Evolutionary conservation across 75 land plant species (phyloP).

Genomic region (Adiantum capillusveneris): DNA sequence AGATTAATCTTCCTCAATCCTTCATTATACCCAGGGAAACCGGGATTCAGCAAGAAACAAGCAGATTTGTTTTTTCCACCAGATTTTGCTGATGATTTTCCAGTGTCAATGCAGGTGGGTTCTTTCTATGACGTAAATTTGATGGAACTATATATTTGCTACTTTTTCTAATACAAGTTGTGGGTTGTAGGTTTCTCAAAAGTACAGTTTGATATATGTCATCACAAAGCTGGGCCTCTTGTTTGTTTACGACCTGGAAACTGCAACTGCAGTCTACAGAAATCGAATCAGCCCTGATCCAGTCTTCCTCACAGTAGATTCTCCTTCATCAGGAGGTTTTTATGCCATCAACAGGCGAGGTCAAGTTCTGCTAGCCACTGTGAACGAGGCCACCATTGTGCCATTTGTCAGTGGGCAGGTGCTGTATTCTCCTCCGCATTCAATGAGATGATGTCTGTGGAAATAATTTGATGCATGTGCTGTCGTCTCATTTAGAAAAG

Average conservation of each 20-base stretch:
- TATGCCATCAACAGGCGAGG: constrained; percentile 95
- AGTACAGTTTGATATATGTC: constrained; percentile 85
- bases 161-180: neutral
- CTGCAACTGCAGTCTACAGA: constrained; percentile 94
- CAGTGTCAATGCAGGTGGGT: constrained; percentile 95
- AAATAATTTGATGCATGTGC: no score
- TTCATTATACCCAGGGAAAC: constrained; percentile 58
- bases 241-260: constrained; percentile 94
- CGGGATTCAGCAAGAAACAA: constrained; percentile 81
- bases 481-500: neutral
- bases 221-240: constrained; percentile 98
- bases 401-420: constrained; percentile 94
- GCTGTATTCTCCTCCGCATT: constrained; percentile 2
- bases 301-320: constrained; percentile 86
- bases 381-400: constrained; percentile 91
- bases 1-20: neutral
- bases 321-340: constrained; percentile 80
- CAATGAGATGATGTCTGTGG: neutral
- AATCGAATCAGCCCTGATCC: constrained; percentile 98
- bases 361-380: constrained; percentile 94
- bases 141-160: neutral
- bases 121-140: constrained; percentile 2
- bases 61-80: constrained; percentile 98
- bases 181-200: constrained; percentile 69
- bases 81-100: constrained; percentile 96